Percentiles rank a stretch among this genome's conserved stretches.
These are phyloP conservation scores for Rhodomyrtus psidioides DNA, from an alignment of 441 rosid genomes.

Conservation along the genomic window DNA sequence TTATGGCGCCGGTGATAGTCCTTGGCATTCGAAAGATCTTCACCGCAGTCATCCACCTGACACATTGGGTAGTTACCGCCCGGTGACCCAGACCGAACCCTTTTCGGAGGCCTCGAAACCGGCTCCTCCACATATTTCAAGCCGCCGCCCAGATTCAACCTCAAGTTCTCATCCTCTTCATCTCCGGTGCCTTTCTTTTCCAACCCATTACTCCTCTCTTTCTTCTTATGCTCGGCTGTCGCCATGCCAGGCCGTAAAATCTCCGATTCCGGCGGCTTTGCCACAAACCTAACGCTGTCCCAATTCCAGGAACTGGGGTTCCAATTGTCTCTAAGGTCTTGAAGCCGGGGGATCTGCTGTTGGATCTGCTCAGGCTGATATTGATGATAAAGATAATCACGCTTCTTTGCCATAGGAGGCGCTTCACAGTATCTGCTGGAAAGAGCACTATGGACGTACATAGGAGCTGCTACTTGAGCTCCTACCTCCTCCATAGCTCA, in stretches of 20 bases:
- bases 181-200: slow-evolving; percentile 7
- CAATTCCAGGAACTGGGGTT: slow-evolving; percentile 70
- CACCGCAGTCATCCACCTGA: slow-evolving; percentile 81
- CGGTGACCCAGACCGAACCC: slow-evolving; percentile 70
- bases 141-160: slow-evolving; percentile 65
- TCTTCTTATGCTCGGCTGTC: slow-evolving; percentile 11
- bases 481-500: slow-evolving; percentile 69
- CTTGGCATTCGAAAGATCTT: slow-evolving; percentile 70
- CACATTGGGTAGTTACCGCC: slow-evolving; percentile 66
- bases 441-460: slow-evolving; percentile 47
- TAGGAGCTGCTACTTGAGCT: slow-evolving; percentile 58
- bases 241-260: slow-evolving; percentile 22
- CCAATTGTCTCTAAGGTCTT: slow-evolving; percentile 43
- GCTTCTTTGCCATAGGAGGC: slow-evolving; percentile 45
- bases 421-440: slow-evolving; percentile 32
- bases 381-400: slow-evolving; percentile 42
- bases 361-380: slow-evolving; percentile 24
- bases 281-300: slow-evolving; percentile 64
- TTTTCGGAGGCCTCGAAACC: slow-evolving; percentile 48
- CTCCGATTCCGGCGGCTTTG: slow-evolving; percentile 41
- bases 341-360: slow-evolving; percentile 10
- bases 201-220: slow-evolving; percentile 11
- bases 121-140: slow-evolving; percentile 42
- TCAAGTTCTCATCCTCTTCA: slow-evolving; percentile 43
- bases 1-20: slow-evolving; percentile 92